These are phyloP conservation scores for Skeletonema costatum DNA, from an alignment of 108 stramenopile species.

Conservation along the genomic window DNA sequence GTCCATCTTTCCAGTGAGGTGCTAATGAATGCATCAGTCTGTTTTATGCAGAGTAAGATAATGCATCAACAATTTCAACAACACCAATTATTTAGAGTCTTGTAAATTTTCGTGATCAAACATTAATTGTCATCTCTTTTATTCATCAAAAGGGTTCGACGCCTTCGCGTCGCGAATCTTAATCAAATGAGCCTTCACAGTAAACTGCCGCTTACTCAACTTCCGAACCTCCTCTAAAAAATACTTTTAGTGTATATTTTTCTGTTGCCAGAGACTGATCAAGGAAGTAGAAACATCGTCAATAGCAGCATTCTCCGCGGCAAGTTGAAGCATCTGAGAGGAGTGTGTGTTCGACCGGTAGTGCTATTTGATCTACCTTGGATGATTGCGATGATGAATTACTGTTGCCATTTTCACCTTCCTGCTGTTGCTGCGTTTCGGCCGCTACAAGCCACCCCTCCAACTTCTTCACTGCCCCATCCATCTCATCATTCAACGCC, in stretches of 20 bases:
- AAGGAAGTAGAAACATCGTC: slow-evolving; percentile 86
- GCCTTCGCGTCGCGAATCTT: slow-evolving; percentile 20
- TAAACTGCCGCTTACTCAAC: slow-evolving; percentile 81
- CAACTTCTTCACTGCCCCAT: slow-evolving; percentile 52
- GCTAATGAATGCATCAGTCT: too few species aligned
- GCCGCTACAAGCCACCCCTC: slow-evolving; percentile 55
- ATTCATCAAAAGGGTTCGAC: neutral
- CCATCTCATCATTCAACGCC: slow-evolving; percentile 44
- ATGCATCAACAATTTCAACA: too few species aligned
- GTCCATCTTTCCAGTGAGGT: too few species aligned
- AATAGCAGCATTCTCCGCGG: slow-evolving; percentile 73
- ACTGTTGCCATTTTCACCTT: slow-evolving; percentile 35
- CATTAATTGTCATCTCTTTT: too few species aligned
- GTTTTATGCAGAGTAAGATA: too few species aligned
- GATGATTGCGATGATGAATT: neutral
- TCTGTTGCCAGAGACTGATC: slow-evolving; percentile 69
- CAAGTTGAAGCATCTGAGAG: slow-evolving; percentile 74
- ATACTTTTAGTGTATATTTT: slow-evolving; percentile 66
- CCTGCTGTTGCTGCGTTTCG: slow-evolving; percentile 2
- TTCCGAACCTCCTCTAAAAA: slow-evolving; percentile 79
- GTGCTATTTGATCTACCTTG: slow-evolving; percentile 38
- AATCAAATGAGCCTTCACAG: slow-evolving; percentile 47
- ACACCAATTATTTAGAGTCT: too few species aligned
- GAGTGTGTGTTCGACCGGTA: slow-evolving; percentile 59
- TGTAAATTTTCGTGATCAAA: too few species aligned